A percentile compares a stretch with the other conserved stretches of the same genome.
Conservation (phyloP, 495 filamentous ascomycete genomes). For the Monascus purpureus region DNA sequence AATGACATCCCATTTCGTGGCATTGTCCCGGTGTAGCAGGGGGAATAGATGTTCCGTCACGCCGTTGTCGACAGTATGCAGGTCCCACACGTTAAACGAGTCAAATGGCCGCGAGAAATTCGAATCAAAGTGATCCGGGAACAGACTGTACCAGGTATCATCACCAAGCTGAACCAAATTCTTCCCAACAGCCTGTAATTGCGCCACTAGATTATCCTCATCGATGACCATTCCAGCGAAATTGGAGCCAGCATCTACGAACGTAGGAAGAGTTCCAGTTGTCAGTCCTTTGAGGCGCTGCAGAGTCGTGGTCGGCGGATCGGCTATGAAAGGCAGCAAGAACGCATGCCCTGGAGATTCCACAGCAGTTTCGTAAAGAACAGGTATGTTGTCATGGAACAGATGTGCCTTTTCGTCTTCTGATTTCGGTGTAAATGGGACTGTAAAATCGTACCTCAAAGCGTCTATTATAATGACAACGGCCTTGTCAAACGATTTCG, state of each 20-base stretch:
- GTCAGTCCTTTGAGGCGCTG: slow-evolving; percentile 89
- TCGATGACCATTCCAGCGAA: slow-evolving; percentile 96
- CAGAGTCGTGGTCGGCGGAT: slow-evolving; percentile 86
- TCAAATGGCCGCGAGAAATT: slow-evolving; percentile 79
- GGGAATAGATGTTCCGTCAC: slow-evolving; percentile 90
- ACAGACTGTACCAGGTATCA: slow-evolving; percentile 89
- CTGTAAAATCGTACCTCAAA: slow-evolving; percentile 89
- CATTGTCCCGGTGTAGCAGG: slow-evolving; percentile 48
- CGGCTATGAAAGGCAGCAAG: slow-evolving; percentile 88
- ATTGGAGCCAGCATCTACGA: slow-evolving; percentile 84
- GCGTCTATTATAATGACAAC: slow-evolving; percentile 89
- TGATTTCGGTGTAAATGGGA: slow-evolving; percentile 50
- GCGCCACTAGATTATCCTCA: slow-evolving; percentile 85
- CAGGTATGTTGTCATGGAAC: slow-evolving; percentile 77
- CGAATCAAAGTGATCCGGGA: slow-evolving; percentile 79
- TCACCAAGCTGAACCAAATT: slow-evolving; percentile 86
- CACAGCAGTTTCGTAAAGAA: slow-evolving; percentile 69
- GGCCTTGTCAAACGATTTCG: slow-evolving; percentile 80
- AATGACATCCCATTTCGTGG: slow-evolving; percentile 72
- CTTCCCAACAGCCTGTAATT: slow-evolving; percentile 67
- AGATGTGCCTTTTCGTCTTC: slow-evolving; percentile 41
- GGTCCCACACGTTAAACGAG: slow-evolving; percentile 95
- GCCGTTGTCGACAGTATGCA: slow-evolving; percentile 93
- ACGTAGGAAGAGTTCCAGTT: slow-evolving; percentile 88
- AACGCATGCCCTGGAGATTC: slow-evolving; percentile 68